Evolutionary conservation across 257 asterid species (phyloP).

Genomic region (Fraxinus americana): DNA sequence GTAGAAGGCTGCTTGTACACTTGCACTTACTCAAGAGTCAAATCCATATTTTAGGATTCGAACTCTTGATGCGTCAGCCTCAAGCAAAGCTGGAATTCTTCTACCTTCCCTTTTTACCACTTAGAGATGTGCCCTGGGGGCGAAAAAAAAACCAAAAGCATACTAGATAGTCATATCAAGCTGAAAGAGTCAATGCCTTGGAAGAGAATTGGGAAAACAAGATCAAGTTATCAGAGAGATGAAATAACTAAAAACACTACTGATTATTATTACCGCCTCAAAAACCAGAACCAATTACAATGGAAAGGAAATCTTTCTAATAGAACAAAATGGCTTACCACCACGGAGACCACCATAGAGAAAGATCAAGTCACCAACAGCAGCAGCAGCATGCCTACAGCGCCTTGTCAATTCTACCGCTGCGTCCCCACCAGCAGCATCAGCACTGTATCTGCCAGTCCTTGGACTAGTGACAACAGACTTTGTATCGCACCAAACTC

Average conservation of each 20-base stretch:
- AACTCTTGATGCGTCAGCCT: too few relatives aligned
- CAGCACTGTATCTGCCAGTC: conserved; percentile 95
- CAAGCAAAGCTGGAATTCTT: too few relatives aligned
- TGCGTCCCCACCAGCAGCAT: conserved; percentile 99
- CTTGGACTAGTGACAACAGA: conserved; percentile 97
- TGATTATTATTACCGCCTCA: not conserved
- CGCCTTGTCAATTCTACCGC: conserved; percentile 97
- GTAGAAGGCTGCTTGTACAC: too few relatives aligned
- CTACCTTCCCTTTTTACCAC: too few relatives aligned
- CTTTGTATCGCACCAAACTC: conserved; percentile 97
- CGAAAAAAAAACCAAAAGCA: not conserved
- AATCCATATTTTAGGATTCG: too few relatives aligned
- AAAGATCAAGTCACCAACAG: conserved; percentile 94
- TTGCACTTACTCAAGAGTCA: too few relatives aligned
- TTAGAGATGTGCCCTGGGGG: too few relatives aligned
- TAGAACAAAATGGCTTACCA: conserved; percentile 59
- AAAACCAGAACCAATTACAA: not conserved
- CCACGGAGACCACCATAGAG: conserved; percentile 99
- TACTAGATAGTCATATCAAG: not conserved
- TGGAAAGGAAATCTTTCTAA: not conserved
- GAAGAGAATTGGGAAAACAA: not conserved
- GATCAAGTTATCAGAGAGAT: not conserved
- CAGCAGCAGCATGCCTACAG: conserved; percentile 98
- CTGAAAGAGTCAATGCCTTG: not conserved
- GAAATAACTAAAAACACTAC: not conserved